Evolutionary conservation across 805 yeast genomes (phyloP), one percentile per base, ranked within the genome.

Genomic region (Candida anglica): DNA sequence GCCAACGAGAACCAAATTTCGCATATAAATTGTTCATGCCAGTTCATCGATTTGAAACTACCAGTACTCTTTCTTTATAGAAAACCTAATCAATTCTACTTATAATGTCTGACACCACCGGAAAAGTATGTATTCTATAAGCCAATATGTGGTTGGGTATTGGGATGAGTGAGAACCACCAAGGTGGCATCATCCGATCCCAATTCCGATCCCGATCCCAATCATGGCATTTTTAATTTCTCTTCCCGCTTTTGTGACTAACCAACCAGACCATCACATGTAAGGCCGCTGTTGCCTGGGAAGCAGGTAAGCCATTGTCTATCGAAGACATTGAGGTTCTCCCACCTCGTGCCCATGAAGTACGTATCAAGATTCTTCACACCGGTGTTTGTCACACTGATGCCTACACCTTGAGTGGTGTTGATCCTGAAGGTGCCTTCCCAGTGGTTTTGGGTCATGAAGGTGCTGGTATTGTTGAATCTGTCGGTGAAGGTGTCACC

Each of bases 321-420:
- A 74, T 93, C 39, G 98, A 93, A 66, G 85, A 84, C 40, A 75
- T 93, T 46, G 87, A 83, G 56, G 99, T 93, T 28, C 81, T 75
- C 16, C 88, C 98, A 16, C 99, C 99, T 48, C 83, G 78, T 61
- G 95, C 96, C 30, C 97, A 93, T 58, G 99, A 93, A 67, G 98
- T 93, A 30, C 83, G 99, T 63, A 85, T 93, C 60, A 84, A 87
- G 64, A 66, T 93, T 38, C 71, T 71, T 33, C 74, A 84, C 68
- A 85, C 97, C 19, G 98, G 97, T 58, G 96, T 93, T 25, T 93
- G 99, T 63, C 98, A 93, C 70, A 93, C 99, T 22, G 99, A 93
- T 60, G 97, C 97, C 25, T 93, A 83, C 72, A 91, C 98, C 8
- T 73, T 93, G 46, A 81, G 95, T 31, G 99, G 98, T 40, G 75